phyloP scores from a whole-genome alignment of 768 basidiomycete species.

The Boletus sp. region DNA sequence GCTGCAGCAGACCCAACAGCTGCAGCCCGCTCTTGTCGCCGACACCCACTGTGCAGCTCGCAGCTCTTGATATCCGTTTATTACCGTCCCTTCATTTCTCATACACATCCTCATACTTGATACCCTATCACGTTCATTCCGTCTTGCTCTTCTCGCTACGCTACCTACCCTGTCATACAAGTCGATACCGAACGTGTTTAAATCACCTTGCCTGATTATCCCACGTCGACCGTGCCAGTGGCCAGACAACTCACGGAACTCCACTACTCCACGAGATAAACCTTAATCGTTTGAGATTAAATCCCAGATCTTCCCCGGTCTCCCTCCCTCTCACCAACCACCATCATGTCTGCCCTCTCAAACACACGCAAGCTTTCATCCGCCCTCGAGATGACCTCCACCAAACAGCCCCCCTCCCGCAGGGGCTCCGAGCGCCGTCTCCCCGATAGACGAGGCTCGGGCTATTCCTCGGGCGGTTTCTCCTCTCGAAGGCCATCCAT shows the following conservation, averaged over 20 bases:
- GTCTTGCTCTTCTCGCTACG: constrained; percentile 14
- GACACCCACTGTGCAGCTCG: constrained; percentile 12
- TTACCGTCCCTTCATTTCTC: constrained; percentile 24
- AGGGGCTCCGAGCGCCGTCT: constrained; percentile 44
- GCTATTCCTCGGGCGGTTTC: constrained; percentile 40
- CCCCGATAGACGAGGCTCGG: constrained; percentile 50
- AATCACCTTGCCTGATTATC: constrained; percentile 5
- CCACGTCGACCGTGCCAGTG: not conserved
- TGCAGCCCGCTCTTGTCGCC: constrained; percentile 10
- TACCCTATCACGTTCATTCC: constrained; percentile 28
- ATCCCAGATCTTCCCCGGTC: not conserved
- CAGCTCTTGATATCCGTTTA: constrained; percentile 28
- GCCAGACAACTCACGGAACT: not conserved
- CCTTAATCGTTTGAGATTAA: constrained; percentile 17
- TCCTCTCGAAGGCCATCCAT: constrained; percentile 69
- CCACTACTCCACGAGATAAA: constrained; percentile 7
- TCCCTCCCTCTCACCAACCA: constrained; percentile 6
- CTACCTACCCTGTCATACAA: constrained; percentile 2
- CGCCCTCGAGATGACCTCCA: constrained; percentile 32
- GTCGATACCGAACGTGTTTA: not conserved
- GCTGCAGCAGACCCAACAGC: constrained; percentile 11
- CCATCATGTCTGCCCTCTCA: constrained; percentile 19
- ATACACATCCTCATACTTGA: constrained; percentile 13
- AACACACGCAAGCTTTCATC: constrained; percentile 26
- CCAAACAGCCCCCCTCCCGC: constrained; percentile 36